These are phyloP conservation scores for Pythium insidiosum DNA, from an alignment of 352 stramenopile genomes.

Conservation along the genomic window DNA sequence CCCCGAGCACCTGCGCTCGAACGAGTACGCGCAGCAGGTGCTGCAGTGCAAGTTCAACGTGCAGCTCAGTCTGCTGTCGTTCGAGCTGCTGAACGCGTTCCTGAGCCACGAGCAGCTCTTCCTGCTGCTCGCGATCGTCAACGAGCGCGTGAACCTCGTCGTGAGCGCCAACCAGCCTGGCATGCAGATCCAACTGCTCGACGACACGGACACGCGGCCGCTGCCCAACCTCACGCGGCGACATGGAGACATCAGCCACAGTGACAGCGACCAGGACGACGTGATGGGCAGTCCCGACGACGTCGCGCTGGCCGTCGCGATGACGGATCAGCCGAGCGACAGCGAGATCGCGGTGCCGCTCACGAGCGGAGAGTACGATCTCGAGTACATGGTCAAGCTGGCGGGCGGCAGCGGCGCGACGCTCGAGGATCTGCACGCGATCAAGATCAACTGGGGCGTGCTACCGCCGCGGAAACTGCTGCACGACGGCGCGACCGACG, in stretches of 20 bases:
- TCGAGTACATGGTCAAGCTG: slow-evolving; percentile 63
- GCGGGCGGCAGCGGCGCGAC: slow-evolving; percentile 30
- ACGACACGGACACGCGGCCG: no score
- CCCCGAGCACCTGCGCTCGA: slow-evolving; percentile 48
- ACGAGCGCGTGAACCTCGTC: slow-evolving; percentile 67
- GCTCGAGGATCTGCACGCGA: slow-evolving; percentile 57
- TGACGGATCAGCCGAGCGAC: slow-evolving; percentile 46
- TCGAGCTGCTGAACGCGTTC: slow-evolving; percentile 76
- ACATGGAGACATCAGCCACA: no score
- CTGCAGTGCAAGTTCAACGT: slow-evolving; percentile 81
- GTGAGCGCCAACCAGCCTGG: slow-evolving; percentile 67
- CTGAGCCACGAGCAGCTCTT: slow-evolving; percentile 75
- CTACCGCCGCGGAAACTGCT: slow-evolving; percentile 47
- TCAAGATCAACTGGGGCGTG: slow-evolving; percentile 66
- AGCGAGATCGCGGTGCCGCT: slow-evolving; percentile 58
- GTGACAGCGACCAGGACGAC: no score
- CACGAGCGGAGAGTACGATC: slow-evolving; percentile 55
- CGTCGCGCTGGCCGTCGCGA: slow-evolving; percentile 38
- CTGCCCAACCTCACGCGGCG: no score
- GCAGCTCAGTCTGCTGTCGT: slow-evolving; percentile 74
- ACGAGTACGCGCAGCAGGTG: slow-evolving; percentile 73
- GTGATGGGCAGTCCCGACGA: no score
- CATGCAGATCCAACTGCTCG: slow-evolving; percentile 54
- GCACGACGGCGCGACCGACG: slow-evolving; percentile 17
- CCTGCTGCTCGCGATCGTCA: slow-evolving; percentile 64